phyloP scores from a whole-genome alignment of 2,329 filamentous ascomycete species.

The Fusarium sp. region DNA sequence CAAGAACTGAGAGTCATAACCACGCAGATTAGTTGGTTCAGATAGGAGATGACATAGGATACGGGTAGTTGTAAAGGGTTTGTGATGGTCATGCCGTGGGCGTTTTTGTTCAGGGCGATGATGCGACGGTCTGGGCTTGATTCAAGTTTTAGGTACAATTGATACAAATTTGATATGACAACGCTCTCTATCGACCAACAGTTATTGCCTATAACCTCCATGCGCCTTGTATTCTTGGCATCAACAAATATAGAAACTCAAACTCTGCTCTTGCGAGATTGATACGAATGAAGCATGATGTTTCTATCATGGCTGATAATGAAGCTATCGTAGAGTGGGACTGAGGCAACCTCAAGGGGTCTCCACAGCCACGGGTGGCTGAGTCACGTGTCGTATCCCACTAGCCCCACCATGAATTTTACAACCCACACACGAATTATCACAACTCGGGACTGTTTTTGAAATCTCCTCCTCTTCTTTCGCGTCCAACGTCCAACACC shows the following conservation, averaged over 20 bases:
- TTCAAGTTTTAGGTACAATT: too few relatives aligned
- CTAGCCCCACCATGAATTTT: not conserved
- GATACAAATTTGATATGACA: too few relatives aligned
- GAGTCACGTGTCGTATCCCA: not conserved
- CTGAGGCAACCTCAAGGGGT: not conserved
- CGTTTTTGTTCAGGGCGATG: not conserved
- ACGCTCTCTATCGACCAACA: not conserved
- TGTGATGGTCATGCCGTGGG: not conserved
- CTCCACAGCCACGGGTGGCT: not conserved
- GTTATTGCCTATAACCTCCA: not conserved
- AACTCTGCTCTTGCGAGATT: not conserved
- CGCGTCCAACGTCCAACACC: conserved; percentile 44
- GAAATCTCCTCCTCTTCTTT: conserved; percentile 51
- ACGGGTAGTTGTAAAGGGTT: not conserved
- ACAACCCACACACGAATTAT: conserved; percentile 14
- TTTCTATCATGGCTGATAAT: not conserved
- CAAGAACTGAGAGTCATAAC: not conserved
- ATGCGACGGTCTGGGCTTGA: too few relatives aligned
- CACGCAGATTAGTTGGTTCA: not conserved
- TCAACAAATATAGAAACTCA: not conserved
- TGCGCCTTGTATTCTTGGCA: not conserved
- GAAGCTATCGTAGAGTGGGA: not conserved
- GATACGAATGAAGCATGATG: not conserved
- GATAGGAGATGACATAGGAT: too few relatives aligned
- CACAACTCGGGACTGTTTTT: not conserved